These are phyloP conservation scores for Nothomitra cinnamomea DNA, from an alignment of 2,329 filamentous ascomycete species.

Conservation along the genomic window DNA sequence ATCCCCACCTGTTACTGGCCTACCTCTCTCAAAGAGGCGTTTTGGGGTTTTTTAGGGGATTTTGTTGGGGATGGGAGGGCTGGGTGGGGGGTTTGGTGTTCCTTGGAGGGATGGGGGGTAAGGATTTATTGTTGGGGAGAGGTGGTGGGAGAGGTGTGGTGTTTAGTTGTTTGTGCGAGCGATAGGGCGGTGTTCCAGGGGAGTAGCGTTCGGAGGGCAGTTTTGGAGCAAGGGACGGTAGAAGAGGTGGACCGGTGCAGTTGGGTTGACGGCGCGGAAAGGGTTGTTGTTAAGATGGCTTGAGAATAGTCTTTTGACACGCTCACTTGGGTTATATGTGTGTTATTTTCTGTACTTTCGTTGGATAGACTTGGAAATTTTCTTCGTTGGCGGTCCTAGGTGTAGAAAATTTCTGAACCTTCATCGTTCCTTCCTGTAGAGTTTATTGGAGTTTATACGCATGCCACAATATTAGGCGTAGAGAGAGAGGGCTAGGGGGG, in stretches of 20 bases:
- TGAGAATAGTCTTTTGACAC: neutral
- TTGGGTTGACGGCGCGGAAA: neutral
- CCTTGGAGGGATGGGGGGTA: constrained; percentile 25
- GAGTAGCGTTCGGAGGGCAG: no score
- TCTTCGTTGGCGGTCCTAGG: no score
- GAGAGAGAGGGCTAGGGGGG: no score
- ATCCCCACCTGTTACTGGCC: constrained; percentile 42
- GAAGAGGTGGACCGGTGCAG: neutral
- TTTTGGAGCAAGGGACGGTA: no score
- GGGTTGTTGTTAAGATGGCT: neutral
- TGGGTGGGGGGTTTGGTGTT: constrained; percentile 29
- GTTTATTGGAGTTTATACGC: no score
- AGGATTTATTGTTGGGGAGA: constrained; percentile 67
- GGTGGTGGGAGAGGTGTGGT: constrained; percentile 53
- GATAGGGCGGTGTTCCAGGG: constrained; percentile 16
- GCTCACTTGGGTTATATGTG: neutral
- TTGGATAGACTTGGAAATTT: no score
- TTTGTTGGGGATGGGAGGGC: constrained; percentile 24
- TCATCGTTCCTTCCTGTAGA: no score
- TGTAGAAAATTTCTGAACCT: no score
- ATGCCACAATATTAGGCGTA: no score
- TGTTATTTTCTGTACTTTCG: neutral
- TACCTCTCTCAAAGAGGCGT: constrained; percentile 27
- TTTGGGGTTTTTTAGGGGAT: constrained; percentile 26
- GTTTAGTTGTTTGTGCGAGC: constrained; percentile 58